Base-by-base conservation (phyloP, 352 stramenopile species). In the Pythium brachiatum region DNA sequence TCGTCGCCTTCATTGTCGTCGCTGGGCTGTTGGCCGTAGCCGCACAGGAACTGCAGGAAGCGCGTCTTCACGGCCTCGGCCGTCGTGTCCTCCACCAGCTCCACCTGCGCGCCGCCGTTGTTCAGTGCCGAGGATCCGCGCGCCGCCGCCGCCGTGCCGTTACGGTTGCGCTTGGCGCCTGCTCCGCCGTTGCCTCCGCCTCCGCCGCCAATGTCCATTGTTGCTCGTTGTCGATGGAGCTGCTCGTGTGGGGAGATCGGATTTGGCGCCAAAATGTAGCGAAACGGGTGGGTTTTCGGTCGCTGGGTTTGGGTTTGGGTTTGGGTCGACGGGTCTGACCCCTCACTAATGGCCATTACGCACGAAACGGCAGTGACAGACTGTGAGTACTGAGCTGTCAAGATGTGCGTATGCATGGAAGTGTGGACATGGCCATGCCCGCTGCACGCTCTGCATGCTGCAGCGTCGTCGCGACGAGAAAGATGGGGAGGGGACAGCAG, bases 11-110 rank as follows among this genome's bases (percentile, higher is more conserved):
- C 47, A 15, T 53, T 50, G 25, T 66, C 65, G 9, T 12, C 29
- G 12, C 16, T n/a, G 16, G 59, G 32, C 46, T 85, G 68, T 68
- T 89, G 79, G 0, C 81, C 80, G 43, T 92, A 92, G 48, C 81
- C 76, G 27, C 83, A 90, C 23, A 95, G 70, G 54, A 93, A 92
- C 69, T 93, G 77, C 53, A 95, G 68, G 57, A 95, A 95, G 12
- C 86, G 86, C 63, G 72, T 78, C 72, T 92, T 93, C 41, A 95
- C 86, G 12, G 85, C 76, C 70, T 95, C 83, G 7, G 86, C 86
- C 2, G 83, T 95, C 41, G 73, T 60, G 57, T 95, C 86, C 38
- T 91, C 73, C 21, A 89, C 69, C 29, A 88, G 44, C 50, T 88
- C 76, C 2, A 88, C 65, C n/a, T 81, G 72, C 7, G 68, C 68